Conservation (phyloP, 164 flowering plant genomes). For the Buxus sempervirens region DNA sequence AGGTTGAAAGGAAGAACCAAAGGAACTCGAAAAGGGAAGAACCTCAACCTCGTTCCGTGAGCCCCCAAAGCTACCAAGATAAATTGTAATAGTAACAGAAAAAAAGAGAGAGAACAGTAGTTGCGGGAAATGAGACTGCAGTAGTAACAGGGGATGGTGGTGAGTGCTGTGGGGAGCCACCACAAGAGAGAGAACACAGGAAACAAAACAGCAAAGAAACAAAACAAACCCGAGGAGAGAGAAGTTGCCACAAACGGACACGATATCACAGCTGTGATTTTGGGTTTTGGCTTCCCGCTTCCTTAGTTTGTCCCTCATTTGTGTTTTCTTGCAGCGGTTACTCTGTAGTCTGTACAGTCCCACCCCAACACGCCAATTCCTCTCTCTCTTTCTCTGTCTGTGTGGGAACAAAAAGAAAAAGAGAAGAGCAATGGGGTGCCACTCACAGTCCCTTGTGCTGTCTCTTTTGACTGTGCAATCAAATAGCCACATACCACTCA, state of each 20-base stretch:
- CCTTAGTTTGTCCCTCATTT: not conserved
- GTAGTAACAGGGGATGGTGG: not conserved
- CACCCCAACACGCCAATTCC: slow-evolving; percentile 30
- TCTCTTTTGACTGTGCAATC: too few relatives aligned
- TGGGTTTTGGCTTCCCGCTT: slow-evolving; percentile 11
- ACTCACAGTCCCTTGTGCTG: not conserved
- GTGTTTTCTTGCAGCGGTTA: slow-evolving; percentile 27
- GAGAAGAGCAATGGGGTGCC: not conserved
- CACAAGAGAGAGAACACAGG: not conserved
- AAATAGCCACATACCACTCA: too few relatives aligned
- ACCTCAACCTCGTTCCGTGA: slow-evolving; percentile 33
- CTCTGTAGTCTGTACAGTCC: slow-evolving; percentile 23
- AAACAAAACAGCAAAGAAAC: slow-evolving; percentile 4
- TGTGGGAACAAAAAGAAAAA: not conserved
- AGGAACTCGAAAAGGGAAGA: slow-evolving; percentile 22
- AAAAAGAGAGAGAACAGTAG: not conserved
- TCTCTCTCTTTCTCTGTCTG: slow-evolving; percentile 2
- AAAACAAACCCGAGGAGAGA: slow-evolving; percentile 6
- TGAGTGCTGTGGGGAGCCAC: too few relatives aligned
- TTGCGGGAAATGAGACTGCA: not conserved
- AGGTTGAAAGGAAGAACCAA: slow-evolving; percentile 17
- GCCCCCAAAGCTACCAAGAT: slow-evolving; percentile 20
- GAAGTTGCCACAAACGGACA: slow-evolving; percentile 10
- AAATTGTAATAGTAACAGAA: too few relatives aligned
- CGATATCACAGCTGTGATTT: slow-evolving; percentile 17